These are phyloP conservation scores for Leptosphaerulina australis DNA, from an alignment of 2,329 filamentous ascomycete genomes.

Conservation along the genomic window DNA sequence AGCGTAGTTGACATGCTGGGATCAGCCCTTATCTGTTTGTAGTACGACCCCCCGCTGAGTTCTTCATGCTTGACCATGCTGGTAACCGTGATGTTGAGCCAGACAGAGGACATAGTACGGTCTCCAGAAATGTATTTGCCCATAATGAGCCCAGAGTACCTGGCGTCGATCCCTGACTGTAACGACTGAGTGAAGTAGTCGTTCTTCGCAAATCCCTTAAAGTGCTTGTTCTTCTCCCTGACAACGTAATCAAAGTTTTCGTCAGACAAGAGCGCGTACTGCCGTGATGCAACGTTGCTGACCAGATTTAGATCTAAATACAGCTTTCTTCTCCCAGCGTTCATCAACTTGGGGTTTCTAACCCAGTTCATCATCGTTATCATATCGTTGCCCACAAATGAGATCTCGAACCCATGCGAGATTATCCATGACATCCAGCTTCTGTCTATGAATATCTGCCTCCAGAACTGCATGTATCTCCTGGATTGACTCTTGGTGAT, in stretches of 20 bases:
- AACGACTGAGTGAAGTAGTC: not conserved
- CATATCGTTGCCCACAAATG: not conserved
- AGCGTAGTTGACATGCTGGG: not conserved
- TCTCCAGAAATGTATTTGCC: not conserved
- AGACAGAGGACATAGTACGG: not conserved
- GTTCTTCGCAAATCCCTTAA: not conserved
- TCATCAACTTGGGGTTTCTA: not conserved
- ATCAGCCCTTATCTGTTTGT: not conserved
- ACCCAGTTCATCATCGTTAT: conserved; percentile 1
- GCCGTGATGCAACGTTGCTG: not conserved
- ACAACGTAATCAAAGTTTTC: not conserved
- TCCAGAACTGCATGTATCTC: conserved; percentile 1
- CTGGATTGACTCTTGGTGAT: not conserved
- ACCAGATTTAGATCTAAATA: conserved; percentile 2
- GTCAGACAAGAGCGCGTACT: not conserved
- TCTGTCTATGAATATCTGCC: conserved; percentile 1
- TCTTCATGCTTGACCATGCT: not conserved
- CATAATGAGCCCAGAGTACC: conserved; percentile 1
- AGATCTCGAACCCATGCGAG: not conserved
- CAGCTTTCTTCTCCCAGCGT: not conserved
- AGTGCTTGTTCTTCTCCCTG: conserved; percentile 2
- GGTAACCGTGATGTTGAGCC: not conserved
- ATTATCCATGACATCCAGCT: not conserved
- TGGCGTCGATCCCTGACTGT: not conserved
- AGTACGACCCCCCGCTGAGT: not conserved